phyloP scores from a whole-genome alignment of 2,329 filamentous ascomycete genomes.

The Cytospora chrysosperma region DNA sequence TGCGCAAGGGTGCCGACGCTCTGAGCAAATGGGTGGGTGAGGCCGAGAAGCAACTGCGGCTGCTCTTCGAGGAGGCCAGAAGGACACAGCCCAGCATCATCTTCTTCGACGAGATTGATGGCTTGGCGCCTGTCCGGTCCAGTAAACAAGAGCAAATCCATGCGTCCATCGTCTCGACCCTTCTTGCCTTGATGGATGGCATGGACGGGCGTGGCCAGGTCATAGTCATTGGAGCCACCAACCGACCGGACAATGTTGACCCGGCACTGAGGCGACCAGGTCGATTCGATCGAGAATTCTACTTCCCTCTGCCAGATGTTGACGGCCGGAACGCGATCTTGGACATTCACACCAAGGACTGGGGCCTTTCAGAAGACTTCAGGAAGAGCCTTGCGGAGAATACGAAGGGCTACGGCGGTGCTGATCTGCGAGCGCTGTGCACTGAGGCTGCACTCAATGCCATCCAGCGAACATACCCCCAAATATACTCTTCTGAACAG shows the following conservation, averaged over 20 bases:
- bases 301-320: conserved; percentile 87
- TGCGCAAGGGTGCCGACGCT: conserved; percentile 97
- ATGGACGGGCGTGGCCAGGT: conserved; percentile 99
- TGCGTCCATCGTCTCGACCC: conserved; percentile 91
- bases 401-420: conserved; percentile 96
- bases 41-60: conserved; percentile 87
- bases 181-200: conserved; percentile 94
- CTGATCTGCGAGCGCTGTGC: conserved; percentile 88
- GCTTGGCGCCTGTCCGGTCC: conserved; percentile 89
- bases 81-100: conserved; percentile 98
- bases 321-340: conserved; percentile 82
- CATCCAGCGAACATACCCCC: conserved; percentile 91
- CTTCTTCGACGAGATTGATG: conserved; percentile 99
- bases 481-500: conserved; percentile 88
- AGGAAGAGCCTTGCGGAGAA: conserved; percentile 81
- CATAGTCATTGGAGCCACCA: conserved; percentile 98
- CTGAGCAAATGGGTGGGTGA: conserved; percentile 99
- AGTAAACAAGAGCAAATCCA: conserved; percentile 99
- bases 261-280: conserved; percentile 91
- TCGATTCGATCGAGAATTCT: conserved; percentile 95
- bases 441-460: conserved; percentile 95
- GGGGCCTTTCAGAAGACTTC: conserved; percentile 78
- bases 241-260: conserved; percentile 93
- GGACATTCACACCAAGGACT: conserved; percentile 92
- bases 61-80: conserved; percentile 93